Evolutionary conservation across 2,329 filamentous ascomycete genomes (phyloP).

Genomic region (Tolypocladium nubicola): DNA sequence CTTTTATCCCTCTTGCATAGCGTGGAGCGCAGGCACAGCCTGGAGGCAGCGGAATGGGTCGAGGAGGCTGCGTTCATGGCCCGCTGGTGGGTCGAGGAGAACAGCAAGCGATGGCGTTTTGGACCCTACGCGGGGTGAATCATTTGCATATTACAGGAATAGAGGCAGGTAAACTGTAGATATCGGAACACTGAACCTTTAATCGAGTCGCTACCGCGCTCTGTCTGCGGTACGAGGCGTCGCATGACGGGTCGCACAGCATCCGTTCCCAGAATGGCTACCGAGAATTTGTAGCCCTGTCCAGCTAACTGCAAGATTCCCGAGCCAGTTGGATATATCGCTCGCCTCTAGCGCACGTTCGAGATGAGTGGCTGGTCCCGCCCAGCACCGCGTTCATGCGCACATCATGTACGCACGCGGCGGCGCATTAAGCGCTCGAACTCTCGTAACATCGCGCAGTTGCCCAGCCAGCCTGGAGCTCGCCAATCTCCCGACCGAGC

Average conservation of each 20-base stretch:
- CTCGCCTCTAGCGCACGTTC: no score
- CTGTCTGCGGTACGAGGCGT: no score
- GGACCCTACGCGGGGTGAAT: not conserved
- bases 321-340: no score
- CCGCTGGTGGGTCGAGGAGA: conserved; percentile 23
- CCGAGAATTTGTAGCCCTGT: no score
- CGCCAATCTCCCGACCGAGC: not conserved
- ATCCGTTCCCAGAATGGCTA: no score
- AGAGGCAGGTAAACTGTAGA: no score
- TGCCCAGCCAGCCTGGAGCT: not conserved
- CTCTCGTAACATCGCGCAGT: not conserved
- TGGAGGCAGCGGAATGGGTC: conserved; percentile 16
- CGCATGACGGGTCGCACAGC: no score
- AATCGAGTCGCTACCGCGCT: no score
- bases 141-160: no score
- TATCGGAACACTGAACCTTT: no score
- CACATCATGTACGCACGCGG: not conserved
- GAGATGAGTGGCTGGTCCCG: no score
- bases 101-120: conserved; percentile 21
- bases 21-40: conserved; percentile 10
- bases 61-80: conserved; percentile 20
- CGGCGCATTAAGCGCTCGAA: not conserved
- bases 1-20: conserved; percentile 7
- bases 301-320: no score
- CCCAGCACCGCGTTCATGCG: not conserved